A percentile compares a stretch with the other conserved stretches of the same genome.
Conservation (phyloP, 805 yeast species). For the Cyberlindnera xylosilytica region DNA sequence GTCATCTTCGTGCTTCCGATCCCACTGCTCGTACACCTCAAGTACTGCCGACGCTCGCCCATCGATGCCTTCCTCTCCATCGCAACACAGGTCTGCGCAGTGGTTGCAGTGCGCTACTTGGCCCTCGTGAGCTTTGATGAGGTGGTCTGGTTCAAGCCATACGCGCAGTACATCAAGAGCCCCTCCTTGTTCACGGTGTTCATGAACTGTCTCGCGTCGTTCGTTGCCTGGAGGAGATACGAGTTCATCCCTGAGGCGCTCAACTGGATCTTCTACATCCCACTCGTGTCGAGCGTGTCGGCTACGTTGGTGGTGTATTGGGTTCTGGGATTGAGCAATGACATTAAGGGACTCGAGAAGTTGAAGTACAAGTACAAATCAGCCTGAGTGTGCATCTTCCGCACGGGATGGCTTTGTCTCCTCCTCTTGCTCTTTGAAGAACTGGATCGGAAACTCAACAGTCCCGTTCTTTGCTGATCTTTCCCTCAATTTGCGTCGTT, state of each 20-base stretch:
- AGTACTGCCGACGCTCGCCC: slow-evolving; percentile 10
- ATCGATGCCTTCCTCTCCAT: slow-evolving; percentile 11
- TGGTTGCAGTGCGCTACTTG: slow-evolving; percentile 12
- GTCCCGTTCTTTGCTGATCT: not conserved
- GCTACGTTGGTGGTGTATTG: slow-evolving; percentile 11
- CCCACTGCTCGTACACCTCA: slow-evolving; percentile 16
- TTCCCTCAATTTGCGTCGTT: no score
- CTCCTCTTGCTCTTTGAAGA: not conserved
- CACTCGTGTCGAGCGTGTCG: slow-evolving; percentile 11
- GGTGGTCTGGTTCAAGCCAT: not conserved
- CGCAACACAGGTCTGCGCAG: slow-evolving; percentile 7
- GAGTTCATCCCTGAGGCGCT: not conserved
- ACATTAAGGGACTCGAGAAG: slow-evolving; percentile 9
- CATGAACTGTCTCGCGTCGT: slow-evolving; percentile 5
- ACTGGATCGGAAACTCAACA: slow-evolving; percentile 3
- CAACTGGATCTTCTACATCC: slow-evolving; percentile 9
- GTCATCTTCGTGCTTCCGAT: slow-evolving; percentile 17
- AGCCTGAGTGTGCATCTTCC: slow-evolving; percentile 10
- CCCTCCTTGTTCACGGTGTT: slow-evolving; percentile 5
- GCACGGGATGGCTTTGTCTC: no score
- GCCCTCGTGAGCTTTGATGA: slow-evolving; percentile 1
- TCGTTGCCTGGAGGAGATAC: slow-evolving; percentile 7
- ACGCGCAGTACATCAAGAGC: not conserved
- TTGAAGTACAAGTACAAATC: slow-evolving; percentile 19
- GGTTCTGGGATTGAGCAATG: slow-evolving; percentile 7